Conservation (phyloP, 129 eudicot species). For the Flaveria bidentis region DNA sequence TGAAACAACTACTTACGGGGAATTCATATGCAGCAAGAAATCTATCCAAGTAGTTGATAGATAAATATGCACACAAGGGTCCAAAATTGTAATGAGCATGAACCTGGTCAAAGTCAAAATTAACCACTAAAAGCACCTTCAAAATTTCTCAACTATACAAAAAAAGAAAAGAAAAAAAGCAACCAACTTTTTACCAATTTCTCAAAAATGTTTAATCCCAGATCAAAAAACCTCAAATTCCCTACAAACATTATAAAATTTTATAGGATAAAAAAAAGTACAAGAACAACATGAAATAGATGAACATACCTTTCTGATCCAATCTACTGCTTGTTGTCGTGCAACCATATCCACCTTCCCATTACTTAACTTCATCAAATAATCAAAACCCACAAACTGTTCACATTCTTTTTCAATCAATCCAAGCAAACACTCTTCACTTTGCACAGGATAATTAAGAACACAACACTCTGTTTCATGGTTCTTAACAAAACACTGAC, state of each 20-base stretch:
- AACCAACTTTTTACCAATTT: slow-evolving; percentile 1
- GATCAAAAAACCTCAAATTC: slow-evolving; percentile 20
- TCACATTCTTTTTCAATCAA: slow-evolving; percentile 56
- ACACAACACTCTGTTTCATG: slow-evolving; percentile 35
- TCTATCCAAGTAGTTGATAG: slow-evolving; percentile 63
- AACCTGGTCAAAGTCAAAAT: slow-evolving; percentile 45
- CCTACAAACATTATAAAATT: not conserved
- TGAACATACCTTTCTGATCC: slow-evolving; percentile 68
- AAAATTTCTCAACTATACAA: not conserved
- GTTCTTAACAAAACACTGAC: slow-evolving; percentile 23
- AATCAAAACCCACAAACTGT: slow-evolving; percentile 57
- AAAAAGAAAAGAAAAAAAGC: too few species aligned
- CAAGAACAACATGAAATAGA: not conserved
- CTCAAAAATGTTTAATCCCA: slow-evolving; percentile 4
- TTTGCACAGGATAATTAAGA: slow-evolving; percentile 39
- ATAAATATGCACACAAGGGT: slow-evolving; percentile 55
- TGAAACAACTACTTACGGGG: slow-evolving; percentile 45
- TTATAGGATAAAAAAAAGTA: not conserved
- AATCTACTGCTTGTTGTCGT: slow-evolving; percentile 58
- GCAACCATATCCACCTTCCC: slow-evolving; percentile 59
- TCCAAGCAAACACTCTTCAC: slow-evolving; percentile 56
- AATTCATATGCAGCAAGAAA: slow-evolving; percentile 65
- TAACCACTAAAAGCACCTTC: slow-evolving; percentile 12
- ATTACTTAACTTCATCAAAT: slow-evolving; percentile 48
- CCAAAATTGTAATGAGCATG: slow-evolving; percentile 62